Conservation (phyloP, 257 asterid genomes). For the Handroanthus guayacan region DNA sequence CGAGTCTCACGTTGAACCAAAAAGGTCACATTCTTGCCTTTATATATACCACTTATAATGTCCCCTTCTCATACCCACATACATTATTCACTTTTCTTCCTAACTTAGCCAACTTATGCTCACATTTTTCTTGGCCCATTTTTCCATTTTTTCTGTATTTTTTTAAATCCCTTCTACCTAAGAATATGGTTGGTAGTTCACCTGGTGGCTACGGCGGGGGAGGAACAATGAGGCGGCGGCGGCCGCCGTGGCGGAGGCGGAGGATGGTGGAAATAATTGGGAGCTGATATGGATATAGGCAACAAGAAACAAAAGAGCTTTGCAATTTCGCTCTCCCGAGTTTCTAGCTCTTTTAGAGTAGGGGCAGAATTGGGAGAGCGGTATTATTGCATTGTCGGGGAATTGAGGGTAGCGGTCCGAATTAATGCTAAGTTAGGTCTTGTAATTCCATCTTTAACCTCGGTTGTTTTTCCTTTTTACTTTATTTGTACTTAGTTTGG, state of each 20-base stretch:
- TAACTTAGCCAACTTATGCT: not conserved
- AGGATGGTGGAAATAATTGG: slow-evolving; percentile 12
- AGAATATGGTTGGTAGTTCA: slow-evolving; percentile 32
- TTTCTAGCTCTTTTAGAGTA: slow-evolving; percentile 19
- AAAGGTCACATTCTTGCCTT: slow-evolving; percentile 30
- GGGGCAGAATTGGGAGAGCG: slow-evolving; percentile 47
- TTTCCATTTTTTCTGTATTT: not conserved
- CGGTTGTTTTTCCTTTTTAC: not conserved
- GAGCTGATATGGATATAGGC: too few relatives aligned
- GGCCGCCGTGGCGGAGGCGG: slow-evolving; percentile 12
- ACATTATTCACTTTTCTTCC: slow-evolving; percentile 24
- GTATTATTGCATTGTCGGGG: slow-evolving; percentile 52
- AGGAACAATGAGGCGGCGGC: slow-evolving; percentile 7
- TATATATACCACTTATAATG: slow-evolving; percentile 36
- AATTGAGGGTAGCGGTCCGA: slow-evolving; percentile 64
- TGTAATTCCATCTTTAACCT: slow-evolving; percentile 33
- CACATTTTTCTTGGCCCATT: slow-evolving; percentile 9
- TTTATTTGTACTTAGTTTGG: not conserved
- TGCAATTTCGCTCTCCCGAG: slow-evolving; percentile 48
- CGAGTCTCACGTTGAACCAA: slow-evolving; percentile 22
- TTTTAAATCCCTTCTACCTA: not conserved
- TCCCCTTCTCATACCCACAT: slow-evolving; percentile 25
- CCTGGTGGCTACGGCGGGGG: slow-evolving; percentile 36
- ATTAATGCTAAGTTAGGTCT: slow-evolving; percentile 19
- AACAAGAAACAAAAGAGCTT: slow-evolving; percentile 32